Conservation (phyloP, 192 early-diverging fungal genomes). For the Dissophora globulifera region DNA sequence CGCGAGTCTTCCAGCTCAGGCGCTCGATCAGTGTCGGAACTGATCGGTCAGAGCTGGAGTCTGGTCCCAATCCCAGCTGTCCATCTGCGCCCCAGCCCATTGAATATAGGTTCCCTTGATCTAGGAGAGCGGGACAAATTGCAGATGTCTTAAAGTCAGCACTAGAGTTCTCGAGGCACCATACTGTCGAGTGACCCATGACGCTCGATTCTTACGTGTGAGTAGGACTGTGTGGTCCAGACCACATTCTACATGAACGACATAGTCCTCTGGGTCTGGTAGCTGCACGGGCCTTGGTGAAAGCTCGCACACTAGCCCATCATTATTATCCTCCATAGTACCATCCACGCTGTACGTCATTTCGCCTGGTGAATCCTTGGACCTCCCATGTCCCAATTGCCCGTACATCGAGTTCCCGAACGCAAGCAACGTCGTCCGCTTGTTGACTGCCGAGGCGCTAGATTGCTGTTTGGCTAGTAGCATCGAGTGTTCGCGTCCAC, state of each 20-base stretch:
- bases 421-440: constrained; percentile 52
- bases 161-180: too few relatives aligned
- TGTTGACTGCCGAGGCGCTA: not conserved
- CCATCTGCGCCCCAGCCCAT: constrained; percentile 87
- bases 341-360: too few relatives aligned
- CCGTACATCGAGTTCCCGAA: constrained; percentile 79
- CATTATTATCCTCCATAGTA: too few relatives aligned
- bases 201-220: constrained; percentile 64
- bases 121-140: constrained; percentile 14
- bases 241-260: constrained; percentile 70
- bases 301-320: constrained; percentile 49
- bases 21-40: constrained; percentile 60
- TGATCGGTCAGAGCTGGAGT: constrained; percentile 50
- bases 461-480: constrained; percentile 50
- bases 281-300: constrained; percentile 29
- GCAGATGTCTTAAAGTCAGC: too few relatives aligned
- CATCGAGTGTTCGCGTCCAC: constrained; percentile 77
- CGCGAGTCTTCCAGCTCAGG: constrained; percentile 42
- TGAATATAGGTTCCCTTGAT: constrained; percentile 62
- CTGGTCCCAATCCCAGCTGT: constrained; percentile 70
- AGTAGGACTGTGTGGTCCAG: constrained; percentile 73
- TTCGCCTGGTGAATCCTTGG: constrained; percentile 43
- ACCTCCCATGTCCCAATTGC: constrained; percentile 67
- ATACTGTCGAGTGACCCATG: too few relatives aligned
- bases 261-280: constrained; percentile 34